phyloP scores from a whole-genome alignment of 495 filamentous ascomycete genomes.

The Daldinia concentrica region DNA sequence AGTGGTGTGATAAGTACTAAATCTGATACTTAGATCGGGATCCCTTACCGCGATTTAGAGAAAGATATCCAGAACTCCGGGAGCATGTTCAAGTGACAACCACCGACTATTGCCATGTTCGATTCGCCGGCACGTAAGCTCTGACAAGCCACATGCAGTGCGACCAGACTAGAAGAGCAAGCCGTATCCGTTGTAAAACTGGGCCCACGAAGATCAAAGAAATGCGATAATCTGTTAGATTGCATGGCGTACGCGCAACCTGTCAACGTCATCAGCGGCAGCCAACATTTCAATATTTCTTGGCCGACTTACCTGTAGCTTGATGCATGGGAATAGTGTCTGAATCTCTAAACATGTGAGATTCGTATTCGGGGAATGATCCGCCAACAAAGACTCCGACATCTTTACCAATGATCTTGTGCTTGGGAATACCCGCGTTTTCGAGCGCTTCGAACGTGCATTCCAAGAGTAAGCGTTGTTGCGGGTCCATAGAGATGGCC shows the following conservation, averaged over 20 bases:
- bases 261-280: constrained; percentile 52
- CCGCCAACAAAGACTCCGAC: constrained; percentile 88
- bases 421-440: constrained; percentile 84
- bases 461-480: constrained; percentile 80
- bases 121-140: constrained; percentile 70
- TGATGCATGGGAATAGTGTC: constrained; percentile 66
- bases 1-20: constrained; percentile 49
- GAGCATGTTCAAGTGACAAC: constrained; percentile 65
- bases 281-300: background rate
- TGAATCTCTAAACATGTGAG: constrained; percentile 80
- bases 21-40: constrained; percentile 37
- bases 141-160: constrained; percentile 80
- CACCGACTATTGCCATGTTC: constrained; percentile 63
- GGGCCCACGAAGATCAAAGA: constrained; percentile 65
- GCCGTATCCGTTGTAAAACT: constrained; percentile 86
- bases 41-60: constrained; percentile 45
- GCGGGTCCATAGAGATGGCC: constrained; percentile 84
- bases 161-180: constrained; percentile 78
- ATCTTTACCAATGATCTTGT: constrained; percentile 75
- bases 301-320: constrained; percentile 65
- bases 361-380: constrained; percentile 85
- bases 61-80: constrained; percentile 66
- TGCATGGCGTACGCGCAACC: constrained; percentile 61
- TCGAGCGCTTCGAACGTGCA: constrained; percentile 89
- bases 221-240: constrained; percentile 70